Base-by-base conservation (phyloP, 306 rosid species). In the Carpinus viminea region DNA sequence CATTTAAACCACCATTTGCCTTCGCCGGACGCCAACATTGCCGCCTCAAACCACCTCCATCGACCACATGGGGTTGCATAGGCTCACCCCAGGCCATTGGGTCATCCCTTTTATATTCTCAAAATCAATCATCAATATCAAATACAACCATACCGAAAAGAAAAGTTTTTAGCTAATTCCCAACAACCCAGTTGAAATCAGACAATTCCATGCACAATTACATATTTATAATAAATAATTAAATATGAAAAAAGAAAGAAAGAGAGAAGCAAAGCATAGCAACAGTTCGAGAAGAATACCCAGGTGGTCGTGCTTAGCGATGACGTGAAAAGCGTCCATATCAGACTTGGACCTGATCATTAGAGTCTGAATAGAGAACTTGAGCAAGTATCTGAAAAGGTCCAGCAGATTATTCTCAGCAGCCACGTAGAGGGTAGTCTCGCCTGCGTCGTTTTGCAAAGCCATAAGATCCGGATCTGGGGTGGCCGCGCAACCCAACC, bases 291-390 rank as follows among this genome's bases (percentile, higher is more conserved):
- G 46, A 79, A 17, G 34, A 59, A 73, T 87, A 92, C 98, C 98
- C 51, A 92, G 85, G 79, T 92, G 86, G 59, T 98, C 98, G 48
- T 79, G 87, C 88, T 92, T 95, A 10, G 98, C 93, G 20, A 98
- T 98, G 48, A 90, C 89, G 24, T 92, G 98, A 78, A 95, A 88
- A 28, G 89, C 91, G 83, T 95, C 83, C 93, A 92, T 82, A 84
- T 95, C 98, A 87, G 84, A 82, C 84, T 90, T 92, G 34, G 98
- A 90, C 88, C 97, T 88, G 84, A 92, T 92, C 96, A 86, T 91
- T 36, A 87, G 81, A 9, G 84, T 74, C 75, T 89, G 86, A 12
- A 84, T 56, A 80, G 89, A 90, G 18, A 90, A 73, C 54, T 60
- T 76, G 10, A 91, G 84, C 90, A 95, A 84, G 89, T 79, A 91